phyloP scores from a whole-genome alignment of 164 flowering plant genomes.

The Kalanchoe fedtschenkoi region DNA sequence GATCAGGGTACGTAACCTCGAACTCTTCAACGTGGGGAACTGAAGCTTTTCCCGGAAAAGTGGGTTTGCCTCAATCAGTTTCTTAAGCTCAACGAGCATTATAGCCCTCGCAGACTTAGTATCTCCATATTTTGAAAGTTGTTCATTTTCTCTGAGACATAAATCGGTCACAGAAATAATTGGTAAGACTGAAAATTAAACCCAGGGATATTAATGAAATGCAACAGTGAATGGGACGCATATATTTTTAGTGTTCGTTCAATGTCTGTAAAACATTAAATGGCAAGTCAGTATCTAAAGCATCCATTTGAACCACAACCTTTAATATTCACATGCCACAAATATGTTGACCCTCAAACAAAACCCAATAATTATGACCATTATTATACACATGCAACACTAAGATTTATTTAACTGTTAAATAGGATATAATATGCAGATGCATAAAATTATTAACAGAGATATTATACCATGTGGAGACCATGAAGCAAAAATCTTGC shows the following conservation, averaged over 20 bases:
- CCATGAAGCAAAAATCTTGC: background rate
- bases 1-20: conserved; percentile 31
- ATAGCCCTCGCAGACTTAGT: conserved; percentile 32
- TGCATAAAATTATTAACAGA: background rate
- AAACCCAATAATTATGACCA: background rate
- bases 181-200: background rate
- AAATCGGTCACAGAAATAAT: background rate
- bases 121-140: conserved; percentile 33
- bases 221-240: background rate
- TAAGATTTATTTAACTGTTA: background rate
- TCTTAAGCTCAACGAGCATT: conserved; percentile 33
- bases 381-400: background rate
- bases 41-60: conserved; percentile 39
- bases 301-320: background rate
- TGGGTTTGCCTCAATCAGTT: conserved; percentile 34
- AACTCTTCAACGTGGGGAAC: conserved; percentile 29
- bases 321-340: background rate
- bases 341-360: background rate
- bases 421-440: background rate
- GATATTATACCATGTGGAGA: background rate
- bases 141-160: conserved; percentile 27
- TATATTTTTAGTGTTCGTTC: background rate
- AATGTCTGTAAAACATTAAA: background rate
- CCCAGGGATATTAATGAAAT: too few relatives aligned
- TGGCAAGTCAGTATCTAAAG: background rate